phyloP scores from a whole-genome alignment of 208 protist species.

The Trypanosoma boissoni region DNA sequence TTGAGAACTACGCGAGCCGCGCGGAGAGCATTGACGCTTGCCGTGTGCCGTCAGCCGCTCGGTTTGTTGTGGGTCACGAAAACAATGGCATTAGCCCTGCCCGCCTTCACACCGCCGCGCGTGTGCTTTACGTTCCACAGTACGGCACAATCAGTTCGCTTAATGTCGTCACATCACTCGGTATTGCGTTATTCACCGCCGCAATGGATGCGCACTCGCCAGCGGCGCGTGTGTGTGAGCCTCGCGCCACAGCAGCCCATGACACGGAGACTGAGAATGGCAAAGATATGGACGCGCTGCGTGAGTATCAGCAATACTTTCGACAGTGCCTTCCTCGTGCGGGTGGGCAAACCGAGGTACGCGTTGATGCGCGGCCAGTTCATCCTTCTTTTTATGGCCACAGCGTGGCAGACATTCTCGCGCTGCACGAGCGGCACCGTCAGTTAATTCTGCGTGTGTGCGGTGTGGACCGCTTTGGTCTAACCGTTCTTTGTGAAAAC shows the following conservation, averaged over 20 bases:
- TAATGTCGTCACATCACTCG: constrained; percentile 86
- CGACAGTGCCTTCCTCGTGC: constrained; percentile 6
- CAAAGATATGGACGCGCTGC: constrained; percentile 6
- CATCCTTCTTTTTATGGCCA: constrained; percentile 65
- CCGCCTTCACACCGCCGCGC: constrained; percentile 30
- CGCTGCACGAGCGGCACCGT: constrained; percentile 16
- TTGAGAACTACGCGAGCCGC: constrained; percentile 80
- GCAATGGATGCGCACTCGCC: constrained; percentile 60
- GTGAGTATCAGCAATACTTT: constrained; percentile 27
- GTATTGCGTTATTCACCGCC: constrained; percentile 81
- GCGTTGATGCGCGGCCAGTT: constrained; percentile 71
- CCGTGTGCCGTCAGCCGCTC: constrained; percentile 33
- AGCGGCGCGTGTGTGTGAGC: constrained; percentile 26
- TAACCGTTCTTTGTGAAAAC: constrained; percentile 87
- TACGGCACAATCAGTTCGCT: constrained; percentile 90
- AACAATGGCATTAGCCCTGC: constrained; percentile 71
- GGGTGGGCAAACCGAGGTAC: constrained; percentile 18
- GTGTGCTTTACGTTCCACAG: constrained; percentile 84
- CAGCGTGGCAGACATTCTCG: constrained; percentile 21
- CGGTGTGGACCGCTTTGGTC: constrained; percentile 35
- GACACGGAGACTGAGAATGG: neutral
- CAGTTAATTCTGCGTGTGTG: constrained; percentile 8
- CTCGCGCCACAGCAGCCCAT: neutral
- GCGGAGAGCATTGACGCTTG: constrained; percentile 58
- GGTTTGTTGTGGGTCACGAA: constrained; percentile 82